Evolutionary conservation across 202 grass and related monocot species (phyloP).

Genomic region (Hordeum pubiflorum): DNA sequence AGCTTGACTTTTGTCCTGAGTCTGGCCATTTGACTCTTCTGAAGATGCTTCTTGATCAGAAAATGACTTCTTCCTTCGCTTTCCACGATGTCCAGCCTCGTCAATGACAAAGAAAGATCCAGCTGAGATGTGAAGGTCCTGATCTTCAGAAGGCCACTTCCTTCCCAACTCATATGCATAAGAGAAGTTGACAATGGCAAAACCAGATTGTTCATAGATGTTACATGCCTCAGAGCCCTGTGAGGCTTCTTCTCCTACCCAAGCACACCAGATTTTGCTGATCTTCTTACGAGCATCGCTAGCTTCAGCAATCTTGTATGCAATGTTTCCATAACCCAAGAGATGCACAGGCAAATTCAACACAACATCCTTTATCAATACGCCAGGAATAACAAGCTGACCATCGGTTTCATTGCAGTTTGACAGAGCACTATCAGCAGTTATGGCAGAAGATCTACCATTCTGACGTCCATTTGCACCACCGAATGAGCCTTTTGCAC

Average conservation of each 20-base stretch:
- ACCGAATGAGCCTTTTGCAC: not conserved
- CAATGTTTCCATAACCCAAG: slow-evolving; percentile 68
- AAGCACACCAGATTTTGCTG: slow-evolving; percentile 88
- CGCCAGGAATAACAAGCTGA: slow-evolving; percentile 59
- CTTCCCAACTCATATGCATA: slow-evolving; percentile 89
- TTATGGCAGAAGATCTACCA: slow-evolving; percentile 11
- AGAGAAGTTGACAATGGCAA: slow-evolving; percentile 78
- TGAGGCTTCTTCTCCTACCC: slow-evolving; percentile 55
- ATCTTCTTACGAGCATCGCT: slow-evolving; percentile 47
- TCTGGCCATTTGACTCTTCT: slow-evolving; percentile 53
- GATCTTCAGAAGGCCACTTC: slow-evolving; percentile 59
- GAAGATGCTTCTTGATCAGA: slow-evolving; percentile 79
- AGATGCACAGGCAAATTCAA: slow-evolving; percentile 52
- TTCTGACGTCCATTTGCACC: slow-evolving; percentile 19
- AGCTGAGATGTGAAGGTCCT: slow-evolving; percentile 45
- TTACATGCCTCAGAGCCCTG: not conserved
- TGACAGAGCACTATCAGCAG: slow-evolving; percentile 1
- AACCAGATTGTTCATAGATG: slow-evolving; percentile 46
- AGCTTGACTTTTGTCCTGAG: slow-evolving; percentile 27
- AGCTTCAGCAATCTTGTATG: slow-evolving; percentile 60
- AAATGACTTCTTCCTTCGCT: slow-evolving; percentile 85
- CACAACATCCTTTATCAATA: slow-evolving; percentile 63
- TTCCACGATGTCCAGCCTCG: slow-evolving; percentile 60
- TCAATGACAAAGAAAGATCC: slow-evolving; percentile 83
- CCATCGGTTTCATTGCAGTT: slow-evolving; percentile 18